Evolutionary conservation across 192 early-diverging fungal species (phyloP).

Genomic region (Phlyctochytrium arcticum): DNA sequence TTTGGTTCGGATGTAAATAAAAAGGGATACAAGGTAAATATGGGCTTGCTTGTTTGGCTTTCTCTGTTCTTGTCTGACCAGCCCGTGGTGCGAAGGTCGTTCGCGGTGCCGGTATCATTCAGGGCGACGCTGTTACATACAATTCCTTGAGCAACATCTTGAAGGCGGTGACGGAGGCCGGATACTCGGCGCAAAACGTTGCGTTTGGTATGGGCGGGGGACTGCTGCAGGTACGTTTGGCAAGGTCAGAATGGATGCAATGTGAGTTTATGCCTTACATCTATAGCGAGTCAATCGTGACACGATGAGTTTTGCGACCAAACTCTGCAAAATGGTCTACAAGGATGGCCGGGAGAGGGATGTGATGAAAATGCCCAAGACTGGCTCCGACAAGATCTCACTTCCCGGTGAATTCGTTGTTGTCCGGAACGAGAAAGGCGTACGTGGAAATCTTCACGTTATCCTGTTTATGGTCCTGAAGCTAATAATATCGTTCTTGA

Average conservation of each 20-base stretch:
- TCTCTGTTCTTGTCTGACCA: background rate
- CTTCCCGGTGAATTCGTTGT: conserved; percentile 69
- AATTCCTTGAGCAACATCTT: conserved; percentile 52
- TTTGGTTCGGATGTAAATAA: conserved; percentile 67
- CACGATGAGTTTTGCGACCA: conserved; percentile 82
- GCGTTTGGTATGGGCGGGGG: conserved; percentile 88
- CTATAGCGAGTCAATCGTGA: conserved; percentile 80
- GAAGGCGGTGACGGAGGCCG: conserved; percentile 48
- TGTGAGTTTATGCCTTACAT: background rate
- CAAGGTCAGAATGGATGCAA: background rate
- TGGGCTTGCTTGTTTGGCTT: background rate
- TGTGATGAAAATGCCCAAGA: conserved; percentile 85
- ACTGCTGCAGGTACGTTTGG: conserved; percentile 48
- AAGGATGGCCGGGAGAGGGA: conserved; percentile 61
- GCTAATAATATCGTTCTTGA: no score
- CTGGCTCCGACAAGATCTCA: conserved; percentile 65
- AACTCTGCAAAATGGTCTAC: conserved; percentile 68
- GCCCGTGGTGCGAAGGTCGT: conserved; percentile 42
- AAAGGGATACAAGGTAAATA: conserved; percentile 77
- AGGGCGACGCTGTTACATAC: conserved; percentile 76
- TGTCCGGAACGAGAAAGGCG: conserved; percentile 1
- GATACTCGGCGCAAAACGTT: conserved; percentile 69
- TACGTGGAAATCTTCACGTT: background rate
- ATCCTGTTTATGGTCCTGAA: background rate
- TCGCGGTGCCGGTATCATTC: conserved; percentile 70